Conservation (phyloP, 768 basidiomycete species). For the Hygrocybe punicea region DNA sequence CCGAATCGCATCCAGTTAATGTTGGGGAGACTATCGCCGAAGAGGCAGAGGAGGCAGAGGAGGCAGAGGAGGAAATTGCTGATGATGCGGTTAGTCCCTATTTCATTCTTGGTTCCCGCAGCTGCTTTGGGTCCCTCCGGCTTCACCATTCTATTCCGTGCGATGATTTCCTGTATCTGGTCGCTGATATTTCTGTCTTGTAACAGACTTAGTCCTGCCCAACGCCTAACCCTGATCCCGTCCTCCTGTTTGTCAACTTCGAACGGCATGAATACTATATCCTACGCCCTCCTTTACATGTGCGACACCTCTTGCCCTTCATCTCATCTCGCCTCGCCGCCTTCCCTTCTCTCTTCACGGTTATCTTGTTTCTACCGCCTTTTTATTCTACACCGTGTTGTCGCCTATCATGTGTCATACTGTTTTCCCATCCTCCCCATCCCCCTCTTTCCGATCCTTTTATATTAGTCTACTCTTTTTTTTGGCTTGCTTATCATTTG, state of each 20-base stretch:
- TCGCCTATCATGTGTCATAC: background rate
- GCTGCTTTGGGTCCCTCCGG: background rate
- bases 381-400: background rate
- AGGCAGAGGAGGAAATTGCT: conserved; percentile 40
- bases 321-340: background rate
- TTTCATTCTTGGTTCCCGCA: too few relatives aligned
- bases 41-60: conserved; percentile 45
- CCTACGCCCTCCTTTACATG: background rate
- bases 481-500: background rate
- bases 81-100: conserved; percentile 17
- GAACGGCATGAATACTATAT: background rate
- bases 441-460: background rate
- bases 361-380: background rate
- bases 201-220: background rate
- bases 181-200: background rate
- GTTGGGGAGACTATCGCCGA: conserved; percentile 51
- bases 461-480: background rate
- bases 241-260: background rate
- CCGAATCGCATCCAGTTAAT: conserved; percentile 30
- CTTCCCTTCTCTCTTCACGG: too few relatives aligned
- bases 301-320: background rate
- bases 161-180: background rate
- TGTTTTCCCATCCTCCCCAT: background rate
- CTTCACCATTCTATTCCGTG: background rate
- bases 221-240: too few relatives aligned